Evolutionary conservation across 1,139 yeast genomes (phyloP), one percentile per base, ranked within the genome.

Genomic region (Kodamaea fungicola): DNA sequence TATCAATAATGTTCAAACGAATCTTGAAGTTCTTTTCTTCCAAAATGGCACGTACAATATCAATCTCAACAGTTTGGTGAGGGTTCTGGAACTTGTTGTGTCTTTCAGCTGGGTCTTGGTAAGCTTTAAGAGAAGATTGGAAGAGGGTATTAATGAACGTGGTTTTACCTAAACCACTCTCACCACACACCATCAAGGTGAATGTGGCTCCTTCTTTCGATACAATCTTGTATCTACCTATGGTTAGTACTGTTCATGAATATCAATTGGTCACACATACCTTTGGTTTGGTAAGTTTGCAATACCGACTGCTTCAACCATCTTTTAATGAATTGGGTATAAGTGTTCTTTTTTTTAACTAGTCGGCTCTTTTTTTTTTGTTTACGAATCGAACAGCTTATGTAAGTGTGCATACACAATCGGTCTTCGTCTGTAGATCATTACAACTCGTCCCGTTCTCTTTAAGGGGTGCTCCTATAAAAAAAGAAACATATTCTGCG

Each of bases 141-240:
- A 92, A 89, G 41, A 92, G 71, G 4, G 98, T 92, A 72, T 92
- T 92, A 62, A 92, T 74, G 53, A 90, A 92, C 1, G 98, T 92
- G 30, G 97, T 88, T 62, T 92, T 83, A 44, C 97, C 97, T 37
- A 89, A 71, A 5, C 97, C 97, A 41, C 92, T 82, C 64, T 90
- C 97, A 52, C 98, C 98, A 33, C 95, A 94, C 31, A 92, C 83
- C 97, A 92, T 88, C 48, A 92, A 54, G 37, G 97, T 92, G 70
- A 90, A 86, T 19, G 84, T 77, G 42, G 95, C 90, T 31, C 97
- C 98, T 47, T 82, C 76, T 51, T 86, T 84, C 47, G 95, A 84
- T 39, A 90, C 89, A 50, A 88, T 83, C 62, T 88, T 90, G 68
- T 87, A 88, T 60, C 89, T 80, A 41, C 31, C 27, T 23, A 37